Conservation (phyloP, 495 filamentous ascomycete genomes). For the Aspergillus conjunctus region DNA sequence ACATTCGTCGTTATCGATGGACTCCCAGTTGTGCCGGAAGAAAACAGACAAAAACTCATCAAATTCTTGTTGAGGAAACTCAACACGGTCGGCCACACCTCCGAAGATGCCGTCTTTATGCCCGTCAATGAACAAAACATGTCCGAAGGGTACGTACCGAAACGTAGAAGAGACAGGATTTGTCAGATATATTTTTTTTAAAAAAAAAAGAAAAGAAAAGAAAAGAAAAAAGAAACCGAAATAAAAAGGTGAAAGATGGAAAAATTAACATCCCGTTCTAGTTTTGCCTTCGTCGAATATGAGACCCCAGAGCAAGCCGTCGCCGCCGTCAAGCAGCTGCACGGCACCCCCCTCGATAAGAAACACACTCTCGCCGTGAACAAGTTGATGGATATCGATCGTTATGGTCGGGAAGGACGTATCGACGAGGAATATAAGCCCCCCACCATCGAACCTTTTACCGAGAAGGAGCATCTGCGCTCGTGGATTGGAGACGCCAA, state of each 20-base stretch:
- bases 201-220: background rate
- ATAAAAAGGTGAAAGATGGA: conserved; percentile 8
- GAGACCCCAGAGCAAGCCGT: conserved; percentile 88
- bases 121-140: conserved; percentile 79
- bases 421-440: conserved; percentile 86
- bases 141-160: conserved; percentile 72
- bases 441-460: conserved; percentile 75
- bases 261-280: conserved; percentile 36
- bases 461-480: conserved; percentile 90
- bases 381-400: conserved; percentile 96
- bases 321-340: conserved; percentile 81
- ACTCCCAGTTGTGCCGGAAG: conserved; percentile 79
- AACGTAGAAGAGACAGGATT: background rate
- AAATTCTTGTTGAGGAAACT: conserved; percentile 95
- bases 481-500: conserved; percentile 87
- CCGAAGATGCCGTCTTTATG: conserved; percentile 90
- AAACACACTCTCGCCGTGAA: conserved; percentile 94
- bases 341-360: conserved; percentile 85
- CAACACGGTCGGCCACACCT: conserved; percentile 76
- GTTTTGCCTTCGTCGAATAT: conserved; percentile 95
- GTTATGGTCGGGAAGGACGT: conserved; percentile 90
- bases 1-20: conserved; percentile 95
- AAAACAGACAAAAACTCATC: conserved; percentile 83
- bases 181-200: too few relatives aligned
- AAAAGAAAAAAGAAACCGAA: background rate